phyloP scores from a whole-genome alignment of 163 green algal species.

The Scenedesmus sp. region DNA sequence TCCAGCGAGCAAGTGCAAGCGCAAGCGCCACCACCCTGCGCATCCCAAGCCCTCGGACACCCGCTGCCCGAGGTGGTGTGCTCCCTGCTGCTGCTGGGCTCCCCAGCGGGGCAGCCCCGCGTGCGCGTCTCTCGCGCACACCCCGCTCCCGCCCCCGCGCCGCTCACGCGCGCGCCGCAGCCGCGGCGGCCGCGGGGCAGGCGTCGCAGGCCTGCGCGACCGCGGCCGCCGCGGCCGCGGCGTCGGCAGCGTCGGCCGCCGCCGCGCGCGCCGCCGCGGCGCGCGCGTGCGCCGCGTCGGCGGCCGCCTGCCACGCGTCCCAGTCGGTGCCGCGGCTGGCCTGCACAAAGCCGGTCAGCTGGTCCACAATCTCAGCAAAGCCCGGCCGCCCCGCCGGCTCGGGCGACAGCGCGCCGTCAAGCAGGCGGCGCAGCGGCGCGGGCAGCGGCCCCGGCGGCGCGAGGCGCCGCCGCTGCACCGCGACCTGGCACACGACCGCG shows the following conservation, averaged over 20 bases:
- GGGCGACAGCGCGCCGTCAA: neutral
- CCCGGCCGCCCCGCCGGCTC: neutral
- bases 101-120: no score
- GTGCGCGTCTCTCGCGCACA: no score
- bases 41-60: no score
- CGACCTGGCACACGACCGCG: constrained; percentile 33
- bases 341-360: constrained; percentile 39
- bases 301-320: constrained; percentile 22
- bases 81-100: no score
- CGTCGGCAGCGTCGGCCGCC: neutral
- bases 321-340: constrained; percentile 22
- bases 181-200: no score
- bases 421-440: constrained; percentile 1
- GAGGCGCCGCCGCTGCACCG: constrained; percentile 26
- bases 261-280: neutral
- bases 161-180: no score
- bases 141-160: no score
- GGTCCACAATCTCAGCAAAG: constrained; percentile 10
- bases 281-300: neutral
- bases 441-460: constrained; percentile 22
- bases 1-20: no score
- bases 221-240: neutral
- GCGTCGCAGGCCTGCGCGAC: no score
- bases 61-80: no score
- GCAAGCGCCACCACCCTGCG: no score